phyloP scores from a whole-genome alignment of 768 basidiomycete species.

The Mycena pura region DNA sequence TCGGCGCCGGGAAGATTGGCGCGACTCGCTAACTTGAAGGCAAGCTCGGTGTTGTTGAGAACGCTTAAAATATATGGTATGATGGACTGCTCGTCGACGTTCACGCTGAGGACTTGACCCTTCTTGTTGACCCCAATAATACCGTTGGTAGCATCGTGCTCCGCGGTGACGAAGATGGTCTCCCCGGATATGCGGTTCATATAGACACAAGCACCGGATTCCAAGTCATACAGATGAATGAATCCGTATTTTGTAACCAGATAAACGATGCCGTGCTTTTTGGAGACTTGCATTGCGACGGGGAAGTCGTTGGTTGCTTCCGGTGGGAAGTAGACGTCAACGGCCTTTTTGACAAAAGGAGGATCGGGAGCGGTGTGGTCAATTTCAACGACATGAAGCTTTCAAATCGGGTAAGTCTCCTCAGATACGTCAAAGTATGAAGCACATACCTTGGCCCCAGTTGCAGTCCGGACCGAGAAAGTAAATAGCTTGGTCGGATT shows the following conservation, averaged over 20 bases:
- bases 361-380: constrained; percentile 94
- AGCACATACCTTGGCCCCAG: constrained; percentile 87
- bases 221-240: constrained; percentile 98
- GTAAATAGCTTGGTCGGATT: constrained; percentile 90
- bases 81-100: constrained; percentile 94
- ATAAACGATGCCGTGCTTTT: constrained; percentile 96
- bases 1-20: constrained; percentile 97
- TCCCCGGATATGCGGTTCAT: constrained; percentile 99
- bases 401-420: constrained; percentile 7
- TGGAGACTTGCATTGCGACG: constrained; percentile 98
- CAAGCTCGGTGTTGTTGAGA: constrained; percentile 96
- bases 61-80: constrained; percentile 94
- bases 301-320: constrained; percentile 99
- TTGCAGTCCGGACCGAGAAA: constrained; percentile 95
- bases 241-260: constrained; percentile 99
- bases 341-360: constrained; percentile 94
- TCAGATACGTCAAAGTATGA: neutral
- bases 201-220: constrained; percentile 96
- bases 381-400: constrained; percentile 99
- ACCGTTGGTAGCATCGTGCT: constrained; percentile 92
- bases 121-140: constrained; percentile 99
- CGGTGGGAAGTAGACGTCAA: constrained; percentile 98
- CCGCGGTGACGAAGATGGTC: constrained; percentile 98
- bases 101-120: constrained; percentile 96
- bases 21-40: constrained; percentile 96